Evolutionary conservation across 192 early-diverging fungal genomes (phyloP), one percentile per base, ranked within the genome.

Genomic region (Linnemannia schmuckeri): DNA sequence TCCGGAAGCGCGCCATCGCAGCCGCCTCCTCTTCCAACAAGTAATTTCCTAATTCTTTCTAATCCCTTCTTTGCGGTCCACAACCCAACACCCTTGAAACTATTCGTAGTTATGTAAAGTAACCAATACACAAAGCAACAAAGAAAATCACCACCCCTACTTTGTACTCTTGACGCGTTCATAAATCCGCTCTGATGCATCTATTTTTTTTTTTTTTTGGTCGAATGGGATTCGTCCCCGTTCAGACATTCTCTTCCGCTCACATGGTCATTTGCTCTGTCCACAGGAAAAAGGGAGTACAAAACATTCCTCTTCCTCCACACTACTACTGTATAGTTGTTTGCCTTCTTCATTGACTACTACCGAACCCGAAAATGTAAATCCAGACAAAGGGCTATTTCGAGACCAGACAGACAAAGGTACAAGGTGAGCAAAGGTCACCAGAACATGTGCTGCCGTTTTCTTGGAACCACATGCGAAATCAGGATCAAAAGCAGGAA

Each of bases 41-140:
- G 40, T 40, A 38, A 8, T 12, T 24, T 38, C 24, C 38, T 42
- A 7, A 30, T n/a, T 40, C 61, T 15, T 52, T 52, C 0, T 52
- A 20, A 52, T 52, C 20, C 49, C 49, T 52, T 52, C 49, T 22
- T 52, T 46, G 44, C 44, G 44, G 44, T 10, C 15, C 44, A 52
- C 17, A 52, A 52, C 3, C 1, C 17, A 18, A 15, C 49, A 22
- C 49, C 49, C 49, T 52, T 17, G 18, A 52, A 52, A 18, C 15
- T 52, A 52, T 63, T 63, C 61, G 30, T 66, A 66, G 61, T 66
- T 66, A 66, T 17, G 30, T 66, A 66, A 66, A 66, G 61, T 66
- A 66, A 30, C 61, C 27, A 66, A 33, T 66, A 35, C 8, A 15
- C 44, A 46, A 46, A 46, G 44, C 44, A 66, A n/a, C 55, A 57